Percentiles rank a stretch among this genome's conserved stretches.
These are phyloP conservation scores for Acidomyces sp. DNA, from an alignment of 495 filamentous ascomycete genomes.

Conservation along the genomic window DNA sequence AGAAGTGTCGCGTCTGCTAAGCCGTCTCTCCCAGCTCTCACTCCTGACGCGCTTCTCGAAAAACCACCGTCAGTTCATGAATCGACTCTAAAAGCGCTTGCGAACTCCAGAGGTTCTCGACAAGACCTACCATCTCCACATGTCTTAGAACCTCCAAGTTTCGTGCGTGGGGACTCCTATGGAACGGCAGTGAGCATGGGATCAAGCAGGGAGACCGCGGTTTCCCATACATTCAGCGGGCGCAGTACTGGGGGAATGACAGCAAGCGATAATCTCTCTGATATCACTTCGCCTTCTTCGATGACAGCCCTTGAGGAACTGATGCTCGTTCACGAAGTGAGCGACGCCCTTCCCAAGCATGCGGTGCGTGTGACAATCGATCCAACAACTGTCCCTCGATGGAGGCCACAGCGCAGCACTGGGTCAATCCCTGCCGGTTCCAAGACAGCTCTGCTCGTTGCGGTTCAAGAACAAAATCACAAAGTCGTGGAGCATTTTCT, in stretches of 20 bases:
- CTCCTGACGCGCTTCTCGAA: background rate
- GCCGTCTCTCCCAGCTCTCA: background rate
- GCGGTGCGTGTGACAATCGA: constrained; percentile 22
- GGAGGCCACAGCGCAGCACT: constrained; percentile 26
- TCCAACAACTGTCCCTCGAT: constrained; percentile 28
- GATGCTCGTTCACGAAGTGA: background rate
- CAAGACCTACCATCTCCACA: background rate
- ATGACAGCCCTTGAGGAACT: constrained; percentile 3
- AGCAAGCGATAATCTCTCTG: constrained; percentile 2
- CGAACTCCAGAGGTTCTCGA: too few species aligned
- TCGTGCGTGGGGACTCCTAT: background rate
- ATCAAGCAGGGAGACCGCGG: background rate
- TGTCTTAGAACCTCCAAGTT: background rate
- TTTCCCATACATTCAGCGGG: background rate
- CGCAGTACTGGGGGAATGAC: background rate
- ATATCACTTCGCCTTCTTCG: constrained; percentile 5
- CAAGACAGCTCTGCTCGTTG: constrained; percentile 27
- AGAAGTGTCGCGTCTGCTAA: background rate
- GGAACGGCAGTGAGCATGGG: background rate
- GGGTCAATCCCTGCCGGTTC: constrained; percentile 19
- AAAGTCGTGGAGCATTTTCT: constrained; percentile 39
- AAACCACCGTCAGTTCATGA: background rate
- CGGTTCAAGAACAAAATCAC: constrained; percentile 34
- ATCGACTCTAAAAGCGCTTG: background rate
- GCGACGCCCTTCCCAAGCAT: constrained; percentile 6